phyloP scores from a whole-genome alignment of 2,329 filamentous ascomycete species.

The Colletotrichum nymphaeae region DNA sequence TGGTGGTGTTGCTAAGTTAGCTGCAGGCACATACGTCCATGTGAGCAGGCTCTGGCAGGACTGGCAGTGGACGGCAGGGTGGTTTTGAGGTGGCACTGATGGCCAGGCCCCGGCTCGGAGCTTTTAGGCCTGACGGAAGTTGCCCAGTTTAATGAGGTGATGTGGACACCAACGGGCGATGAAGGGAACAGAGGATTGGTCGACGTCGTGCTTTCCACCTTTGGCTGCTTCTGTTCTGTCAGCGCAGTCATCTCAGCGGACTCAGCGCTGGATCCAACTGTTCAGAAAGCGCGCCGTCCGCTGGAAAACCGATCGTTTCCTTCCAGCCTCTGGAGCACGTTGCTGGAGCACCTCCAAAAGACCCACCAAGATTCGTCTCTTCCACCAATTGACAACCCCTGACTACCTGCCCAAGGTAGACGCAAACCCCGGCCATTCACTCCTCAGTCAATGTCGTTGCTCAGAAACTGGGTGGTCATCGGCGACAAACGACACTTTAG shows the following conservation, averaged over 20 bases:
- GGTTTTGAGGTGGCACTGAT: constrained; percentile 4
- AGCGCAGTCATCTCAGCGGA: constrained; percentile 1
- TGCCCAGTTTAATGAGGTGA: neutral
- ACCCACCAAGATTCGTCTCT: neutral
- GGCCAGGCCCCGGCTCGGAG: constrained; percentile 20
- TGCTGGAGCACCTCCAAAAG: neutral
- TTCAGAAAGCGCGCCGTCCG: constrained; percentile 12
- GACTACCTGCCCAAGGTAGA: neutral
- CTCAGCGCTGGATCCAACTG: constrained; percentile 10
- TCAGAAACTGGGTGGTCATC: neutral
- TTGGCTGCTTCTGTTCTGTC: neutral
- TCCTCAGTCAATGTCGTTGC: neutral
- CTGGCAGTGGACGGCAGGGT: neutral
- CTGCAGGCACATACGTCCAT: constrained; percentile 18
- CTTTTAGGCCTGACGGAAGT: constrained; percentile 18
- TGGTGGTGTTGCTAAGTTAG: constrained; percentile 16
- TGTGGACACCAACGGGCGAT: constrained; percentile 12
- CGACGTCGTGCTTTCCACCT: too few relatives aligned
- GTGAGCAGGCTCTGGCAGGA: constrained; percentile 14
- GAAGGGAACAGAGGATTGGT: neutral
- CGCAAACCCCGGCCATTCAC: neutral
- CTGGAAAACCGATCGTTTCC: constrained; percentile 19
- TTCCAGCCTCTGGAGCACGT: neutral
- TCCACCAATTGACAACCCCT: neutral
- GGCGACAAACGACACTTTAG: neutral